phyloP scores from a whole-genome alignment of 495 filamentous ascomycete species.

The Talaromyces proteolyticus region DNA sequence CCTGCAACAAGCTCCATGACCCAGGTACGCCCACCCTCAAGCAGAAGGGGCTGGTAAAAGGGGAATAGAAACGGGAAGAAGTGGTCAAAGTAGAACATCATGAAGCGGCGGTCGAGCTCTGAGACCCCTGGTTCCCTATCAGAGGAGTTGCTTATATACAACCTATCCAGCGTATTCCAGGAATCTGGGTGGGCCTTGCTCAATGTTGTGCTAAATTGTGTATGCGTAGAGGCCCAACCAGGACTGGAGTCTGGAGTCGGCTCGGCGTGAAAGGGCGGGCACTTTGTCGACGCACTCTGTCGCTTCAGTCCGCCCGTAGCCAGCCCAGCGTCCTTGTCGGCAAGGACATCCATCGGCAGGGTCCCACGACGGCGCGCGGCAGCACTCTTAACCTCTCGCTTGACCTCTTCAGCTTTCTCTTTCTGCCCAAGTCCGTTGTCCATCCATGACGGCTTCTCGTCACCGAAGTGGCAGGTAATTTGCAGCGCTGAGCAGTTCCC shows the following conservation, averaged over 20 bases:
- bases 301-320: background rate
- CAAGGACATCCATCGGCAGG: background rate
- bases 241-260: background rate
- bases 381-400: background rate
- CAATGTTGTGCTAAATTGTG: background rate
- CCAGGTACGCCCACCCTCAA: slow-evolving; percentile 45
- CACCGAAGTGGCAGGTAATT: background rate
- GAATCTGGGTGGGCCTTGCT: background rate
- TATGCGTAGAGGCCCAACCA: background rate
- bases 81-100: slow-evolving; percentile 48
- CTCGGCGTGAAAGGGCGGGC: background rate
- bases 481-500: background rate
- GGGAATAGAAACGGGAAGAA: slow-evolving; percentile 49
- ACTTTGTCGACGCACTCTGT: background rate
- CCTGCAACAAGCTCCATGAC: slow-evolving; percentile 44
- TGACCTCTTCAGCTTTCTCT: background rate
- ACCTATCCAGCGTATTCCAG: background rate
- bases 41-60: slow-evolving; percentile 42
- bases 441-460: background rate
- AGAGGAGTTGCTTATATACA: background rate
- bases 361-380: background rate
- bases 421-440: background rate
- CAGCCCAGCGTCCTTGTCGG: background rate
- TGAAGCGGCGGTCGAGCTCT: slow-evolving; percentile 1
- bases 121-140: background rate